A percentile compares a stretch with the other conserved stretches of the same genome.
phyloP scores from a whole-genome alignment of 2,329 filamentous ascomycete genomes.

The Fusarium sp. region DNA sequence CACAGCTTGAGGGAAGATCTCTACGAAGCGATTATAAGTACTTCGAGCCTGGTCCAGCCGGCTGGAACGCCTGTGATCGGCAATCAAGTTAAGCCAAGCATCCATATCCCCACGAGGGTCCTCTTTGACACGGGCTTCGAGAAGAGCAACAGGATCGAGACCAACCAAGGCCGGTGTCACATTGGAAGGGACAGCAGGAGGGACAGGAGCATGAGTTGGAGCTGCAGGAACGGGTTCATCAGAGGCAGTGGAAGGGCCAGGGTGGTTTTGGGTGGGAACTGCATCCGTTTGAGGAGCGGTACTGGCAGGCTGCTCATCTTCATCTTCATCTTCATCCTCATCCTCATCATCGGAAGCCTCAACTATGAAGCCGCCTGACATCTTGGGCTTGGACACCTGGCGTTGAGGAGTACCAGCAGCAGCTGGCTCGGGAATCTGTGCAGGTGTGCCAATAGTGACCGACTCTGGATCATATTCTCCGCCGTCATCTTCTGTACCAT shows the following conservation, averaged over 20 bases:
- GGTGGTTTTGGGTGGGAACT: slow-evolving; percentile 29
- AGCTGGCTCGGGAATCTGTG: slow-evolving; percentile 53
- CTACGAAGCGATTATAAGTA: slow-evolving; percentile 87
- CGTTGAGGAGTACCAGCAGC: slow-evolving; percentile 48
- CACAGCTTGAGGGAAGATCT: slow-evolving; percentile 91
- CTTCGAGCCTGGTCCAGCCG: slow-evolving; percentile 84
- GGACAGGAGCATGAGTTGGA: slow-evolving; percentile 29
- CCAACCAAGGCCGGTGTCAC: slow-evolving; percentile 56
- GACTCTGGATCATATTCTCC: slow-evolving; percentile 71
- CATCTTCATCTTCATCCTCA: slow-evolving; percentile 69
- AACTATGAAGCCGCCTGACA: slow-evolving; percentile 70
- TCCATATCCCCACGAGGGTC: slow-evolving; percentile 93
- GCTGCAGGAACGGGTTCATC: slow-evolving; percentile 41
- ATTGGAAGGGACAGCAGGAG: slow-evolving; percentile 47
- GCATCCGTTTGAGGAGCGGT: slow-evolving; percentile 30
- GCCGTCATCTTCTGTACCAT: slow-evolving; percentile 65
- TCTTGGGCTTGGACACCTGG: slow-evolving; percentile 66
- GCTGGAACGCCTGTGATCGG: slow-evolving; percentile 83
- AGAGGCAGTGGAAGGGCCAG: slow-evolving; percentile 35
- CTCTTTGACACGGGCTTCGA: slow-evolving; percentile 92
- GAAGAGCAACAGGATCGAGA: slow-evolving; percentile 77
- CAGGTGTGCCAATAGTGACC: slow-evolving; percentile 58
- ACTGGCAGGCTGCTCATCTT: slow-evolving; percentile 48
- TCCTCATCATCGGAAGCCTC: slow-evolving; percentile 72
- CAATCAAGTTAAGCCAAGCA: slow-evolving; percentile 89